These are phyloP conservation scores for Claviceps purpurea DNA, from an alignment of 2,329 filamentous ascomycete genomes.

Conservation along the genomic window DNA sequence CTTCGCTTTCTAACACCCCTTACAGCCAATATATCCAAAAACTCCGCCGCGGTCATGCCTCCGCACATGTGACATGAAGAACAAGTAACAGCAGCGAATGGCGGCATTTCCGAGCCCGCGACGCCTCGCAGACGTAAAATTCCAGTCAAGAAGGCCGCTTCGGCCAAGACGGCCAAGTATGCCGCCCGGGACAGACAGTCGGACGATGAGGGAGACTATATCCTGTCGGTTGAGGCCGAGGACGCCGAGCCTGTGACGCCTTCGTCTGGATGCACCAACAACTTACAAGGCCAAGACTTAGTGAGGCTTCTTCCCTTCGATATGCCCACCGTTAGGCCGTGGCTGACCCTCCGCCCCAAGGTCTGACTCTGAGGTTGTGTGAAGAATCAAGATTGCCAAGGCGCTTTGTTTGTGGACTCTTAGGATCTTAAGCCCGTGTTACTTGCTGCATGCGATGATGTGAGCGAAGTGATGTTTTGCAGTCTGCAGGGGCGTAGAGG, in stretches of 20 bases:
- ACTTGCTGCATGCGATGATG: background rate
- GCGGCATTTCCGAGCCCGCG: background rate
- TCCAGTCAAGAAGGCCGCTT: conserved; percentile 12
- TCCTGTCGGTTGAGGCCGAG: background rate
- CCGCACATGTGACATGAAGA: conserved; percentile 11
- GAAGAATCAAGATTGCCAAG: too few species aligned
- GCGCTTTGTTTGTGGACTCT: background rate
- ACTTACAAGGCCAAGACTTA: conserved; percentile 1
- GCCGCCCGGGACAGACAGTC: conserved; percentile 9
- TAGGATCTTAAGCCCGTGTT: background rate
- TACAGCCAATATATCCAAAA: conserved; percentile 34
- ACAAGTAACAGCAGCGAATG: conserved; percentile 4
- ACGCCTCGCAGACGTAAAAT: conserved; percentile 19
- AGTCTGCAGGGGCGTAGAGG: too few species aligned
- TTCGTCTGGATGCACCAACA: conserved; percentile 10
- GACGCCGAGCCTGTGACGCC: background rate
- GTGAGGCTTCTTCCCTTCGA: background rate
- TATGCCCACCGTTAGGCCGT: background rate
- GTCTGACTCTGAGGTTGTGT: background rate
- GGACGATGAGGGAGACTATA: conserved; percentile 9
- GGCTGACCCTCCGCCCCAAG: background rate
- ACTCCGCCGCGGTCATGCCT: conserved; percentile 22
- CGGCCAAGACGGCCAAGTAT: conserved; percentile 9
- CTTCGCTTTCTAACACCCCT: background rate
- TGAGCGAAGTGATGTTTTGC: too few species aligned